Conservation (phyloP, 805 yeast genomes). For the Ogataea sp. region DNA sequence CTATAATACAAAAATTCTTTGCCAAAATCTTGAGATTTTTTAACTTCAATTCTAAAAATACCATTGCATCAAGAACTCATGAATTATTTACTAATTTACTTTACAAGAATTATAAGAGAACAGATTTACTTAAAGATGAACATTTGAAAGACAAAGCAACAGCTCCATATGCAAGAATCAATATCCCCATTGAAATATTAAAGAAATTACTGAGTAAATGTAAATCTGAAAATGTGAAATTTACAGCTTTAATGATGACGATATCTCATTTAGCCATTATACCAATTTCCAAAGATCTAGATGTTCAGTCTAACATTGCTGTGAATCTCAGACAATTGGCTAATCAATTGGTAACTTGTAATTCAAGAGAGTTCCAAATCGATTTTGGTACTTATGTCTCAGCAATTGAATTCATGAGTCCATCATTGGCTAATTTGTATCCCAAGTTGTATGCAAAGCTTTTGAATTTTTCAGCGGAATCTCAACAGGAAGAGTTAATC, state of each 20-base stretch:
- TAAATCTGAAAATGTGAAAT: slow-evolving; percentile 9
- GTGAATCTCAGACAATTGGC: slow-evolving; percentile 6
- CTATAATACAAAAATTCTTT: background rate
- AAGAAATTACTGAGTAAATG: slow-evolving; percentile 4
- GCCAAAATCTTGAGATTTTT: background rate
- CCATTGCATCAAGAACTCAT: no score
- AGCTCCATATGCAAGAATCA: slow-evolving; percentile 1
- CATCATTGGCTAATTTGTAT: background rate
- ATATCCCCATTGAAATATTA: slow-evolving; percentile 5
- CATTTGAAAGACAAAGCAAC: background rate
- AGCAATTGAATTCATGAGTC: background rate
- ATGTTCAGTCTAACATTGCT: slow-evolving; percentile 10
- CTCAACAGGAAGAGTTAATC: background rate
- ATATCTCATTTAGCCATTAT: slow-evolving; percentile 6
- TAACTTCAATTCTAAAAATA: background rate
- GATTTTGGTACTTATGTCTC: background rate
- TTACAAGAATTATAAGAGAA: background rate
- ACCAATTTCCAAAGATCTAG: slow-evolving; percentile 7
- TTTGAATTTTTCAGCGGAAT: background rate
- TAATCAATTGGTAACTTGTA: background rate
- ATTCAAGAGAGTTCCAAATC: background rate
- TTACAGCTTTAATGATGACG: slow-evolving; percentile 10
- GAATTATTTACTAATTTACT: background rate
- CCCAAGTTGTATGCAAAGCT: background rate
- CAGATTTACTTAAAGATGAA: background rate